phyloP scores from a whole-genome alignment of 176 grass and related monocot genomes.

The Alopecurus myosuroides region DNA sequence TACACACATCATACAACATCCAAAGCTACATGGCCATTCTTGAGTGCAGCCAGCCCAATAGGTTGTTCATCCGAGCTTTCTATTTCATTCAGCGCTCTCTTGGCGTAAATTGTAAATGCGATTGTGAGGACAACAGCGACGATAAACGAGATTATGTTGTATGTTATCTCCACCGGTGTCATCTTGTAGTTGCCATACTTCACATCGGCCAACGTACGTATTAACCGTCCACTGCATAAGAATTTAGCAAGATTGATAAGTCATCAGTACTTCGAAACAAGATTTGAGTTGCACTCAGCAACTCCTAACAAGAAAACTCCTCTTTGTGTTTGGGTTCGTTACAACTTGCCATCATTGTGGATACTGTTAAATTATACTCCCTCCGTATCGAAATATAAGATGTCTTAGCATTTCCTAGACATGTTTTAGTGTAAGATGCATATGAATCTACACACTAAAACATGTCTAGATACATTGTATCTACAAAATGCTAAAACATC shows the following conservation, averaged over 20 bases:
- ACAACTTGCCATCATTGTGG: not conserved
- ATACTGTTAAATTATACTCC: not conserved
- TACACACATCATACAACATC: slow-evolving; percentile 32
- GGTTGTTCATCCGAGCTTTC: slow-evolving; percentile 25
- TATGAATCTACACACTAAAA: not conserved
- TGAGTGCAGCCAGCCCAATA: slow-evolving; percentile 6
- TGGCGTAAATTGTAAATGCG: slow-evolving; percentile 80
- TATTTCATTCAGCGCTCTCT: slow-evolving; percentile 59
- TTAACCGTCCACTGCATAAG: slow-evolving; percentile 77
- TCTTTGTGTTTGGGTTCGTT: not conserved
- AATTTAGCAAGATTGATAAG: slow-evolving; percentile 11
- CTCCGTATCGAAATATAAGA: no score
- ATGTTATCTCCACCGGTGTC: slow-evolving; percentile 75
- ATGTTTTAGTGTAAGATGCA: no score
- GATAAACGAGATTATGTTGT: slow-evolving; percentile 77
- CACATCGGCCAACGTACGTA: slow-evolving; percentile 79
- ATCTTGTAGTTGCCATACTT: slow-evolving; percentile 86
- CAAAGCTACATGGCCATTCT: slow-evolving; percentile 19
- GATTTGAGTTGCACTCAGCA: not conserved
- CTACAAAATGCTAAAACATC: no score
- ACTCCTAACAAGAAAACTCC: not conserved
- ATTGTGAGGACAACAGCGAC: slow-evolving; percentile 56
- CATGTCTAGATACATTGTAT: no score
- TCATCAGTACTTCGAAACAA: not conserved
- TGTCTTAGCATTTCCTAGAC: no score